Evolutionary conservation across 202 grass and related monocot genomes (phyloP).

Genomic region (Elaeis oleifera): DNA sequence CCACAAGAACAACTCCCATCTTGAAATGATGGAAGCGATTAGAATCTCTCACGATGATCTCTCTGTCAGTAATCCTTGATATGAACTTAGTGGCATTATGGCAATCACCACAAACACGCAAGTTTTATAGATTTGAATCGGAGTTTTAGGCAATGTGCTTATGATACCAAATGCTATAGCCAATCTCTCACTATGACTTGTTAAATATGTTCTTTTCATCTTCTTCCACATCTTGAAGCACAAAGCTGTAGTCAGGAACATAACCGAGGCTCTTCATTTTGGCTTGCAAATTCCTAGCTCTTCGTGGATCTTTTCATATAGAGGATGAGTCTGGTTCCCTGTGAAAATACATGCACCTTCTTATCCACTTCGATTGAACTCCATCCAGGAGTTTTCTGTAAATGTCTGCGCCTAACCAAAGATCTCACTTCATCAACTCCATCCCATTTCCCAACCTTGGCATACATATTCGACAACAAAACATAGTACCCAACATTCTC

Average conservation of each 20-base stretch:
- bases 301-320: slow-evolving; percentile 50
- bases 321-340: slow-evolving; percentile 54
- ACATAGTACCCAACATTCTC: slow-evolving; percentile 74
- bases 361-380: slow-evolving; percentile 72
- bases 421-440: slow-evolving; percentile 67
- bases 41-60: slow-evolving; percentile 68
- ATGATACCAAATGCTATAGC: slow-evolving; percentile 67
- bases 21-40: slow-evolving; percentile 77
- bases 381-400: slow-evolving; percentile 73
- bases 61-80: slow-evolving; percentile 56
- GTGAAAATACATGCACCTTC: slow-evolving; percentile 59
- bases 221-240: slow-evolving; percentile 66
- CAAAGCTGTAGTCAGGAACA: slow-evolving; percentile 69
- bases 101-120: slow-evolving; percentile 69
- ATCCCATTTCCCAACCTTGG: slow-evolving; percentile 66
- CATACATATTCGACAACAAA: slow-evolving; percentile 75
- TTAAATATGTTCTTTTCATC: slow-evolving; percentile 68
- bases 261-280: slow-evolving; percentile 65
- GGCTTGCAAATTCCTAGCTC: slow-evolving; percentile 36
- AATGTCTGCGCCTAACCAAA: slow-evolving; percentile 42
- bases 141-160: slow-evolving; percentile 49
- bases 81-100: slow-evolving; percentile 75
- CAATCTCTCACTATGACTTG: slow-evolving; percentile 65
- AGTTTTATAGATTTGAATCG: slow-evolving; percentile 58
- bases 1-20: slow-evolving; percentile 64